A percentile compares a stretch with the other conserved stretches of the same genome.
phyloP scores from a whole-genome alignment of 495 filamentous ascomycete species.

The Talaromyces liani region DNA sequence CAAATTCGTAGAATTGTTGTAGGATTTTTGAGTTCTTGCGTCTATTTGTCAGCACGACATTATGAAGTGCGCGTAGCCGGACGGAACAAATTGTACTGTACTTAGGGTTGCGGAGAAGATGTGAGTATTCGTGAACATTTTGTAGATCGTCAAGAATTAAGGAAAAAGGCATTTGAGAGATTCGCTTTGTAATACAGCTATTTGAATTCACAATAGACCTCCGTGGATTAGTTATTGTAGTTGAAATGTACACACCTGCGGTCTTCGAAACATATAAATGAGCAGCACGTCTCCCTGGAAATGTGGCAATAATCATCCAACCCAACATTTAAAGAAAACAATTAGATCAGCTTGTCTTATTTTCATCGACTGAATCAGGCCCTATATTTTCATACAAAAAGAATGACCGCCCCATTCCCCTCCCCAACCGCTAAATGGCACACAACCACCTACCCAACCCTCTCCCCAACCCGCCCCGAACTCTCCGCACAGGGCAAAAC shows the following conservation, averaged over 20 bases:
- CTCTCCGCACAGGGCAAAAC: constrained; percentile 36
- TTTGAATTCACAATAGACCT: neutral
- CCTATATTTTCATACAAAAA: neutral
- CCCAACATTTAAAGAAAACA: neutral
- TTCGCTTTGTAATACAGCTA: neutral
- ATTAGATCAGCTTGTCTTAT: neutral
- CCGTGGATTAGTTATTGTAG: neutral
- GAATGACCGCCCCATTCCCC: constrained; percentile 18
- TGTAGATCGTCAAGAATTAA: neutral
- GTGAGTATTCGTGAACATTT: neutral
- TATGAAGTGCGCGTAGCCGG: constrained; percentile 9
- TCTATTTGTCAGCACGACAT: constrained; percentile 25
- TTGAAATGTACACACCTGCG: neutral
- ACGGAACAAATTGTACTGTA: constrained; percentile 31
- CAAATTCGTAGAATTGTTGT: neutral
- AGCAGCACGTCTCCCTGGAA: neutral
- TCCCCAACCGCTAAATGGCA: constrained; percentile 23
- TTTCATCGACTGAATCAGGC: neutral
- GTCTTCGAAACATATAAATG: neutral
- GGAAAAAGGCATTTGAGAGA: neutral
- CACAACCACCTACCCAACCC: constrained; percentile 32
- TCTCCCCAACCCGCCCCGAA: constrained; percentile 30
- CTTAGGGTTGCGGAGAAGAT: neutral
- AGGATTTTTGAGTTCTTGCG: neutral
- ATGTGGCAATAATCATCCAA: neutral